phyloP scores from a whole-genome alignment of 2,329 filamentous ascomycete genomes.

The Aspergillus oerlinghausenensis region DNA sequence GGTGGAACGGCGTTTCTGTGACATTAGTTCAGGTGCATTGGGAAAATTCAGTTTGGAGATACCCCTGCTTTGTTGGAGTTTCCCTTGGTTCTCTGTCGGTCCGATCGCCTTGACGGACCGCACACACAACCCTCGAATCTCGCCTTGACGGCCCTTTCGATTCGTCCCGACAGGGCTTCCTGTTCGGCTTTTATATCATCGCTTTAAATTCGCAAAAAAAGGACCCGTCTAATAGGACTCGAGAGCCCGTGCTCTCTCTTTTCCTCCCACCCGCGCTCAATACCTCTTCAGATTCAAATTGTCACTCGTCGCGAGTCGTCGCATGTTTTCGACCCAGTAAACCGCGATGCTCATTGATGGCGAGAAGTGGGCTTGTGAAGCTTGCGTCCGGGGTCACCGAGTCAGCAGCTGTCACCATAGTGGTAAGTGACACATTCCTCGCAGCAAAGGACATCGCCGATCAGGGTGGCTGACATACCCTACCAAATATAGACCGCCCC shows the following conservation, averaged over 20 bases:
- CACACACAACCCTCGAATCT: constrained; percentile 18
- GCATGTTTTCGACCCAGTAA: constrained; percentile 36
- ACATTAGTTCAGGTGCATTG: constrained; percentile 21
- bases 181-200: constrained; percentile 14
- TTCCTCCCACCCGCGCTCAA: constrained; percentile 6
- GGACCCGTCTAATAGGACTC: constrained; percentile 2
- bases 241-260: constrained; percentile 10
- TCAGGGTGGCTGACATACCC: background rate
- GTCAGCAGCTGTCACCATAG: constrained; percentile 97
- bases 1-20: constrained; percentile 23
- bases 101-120: constrained; percentile 24
- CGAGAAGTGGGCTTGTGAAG: constrained; percentile 97
- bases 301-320: constrained; percentile 31
- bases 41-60: constrained; percentile 26
- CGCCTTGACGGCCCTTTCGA: constrained; percentile 32
- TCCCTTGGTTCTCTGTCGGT: constrained; percentile 22
- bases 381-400: constrained; percentile 95
- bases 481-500: constrained; percentile 64
- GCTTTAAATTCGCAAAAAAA: constrained; percentile 2
- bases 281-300: constrained; percentile 11
- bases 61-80: constrained; percentile 32
- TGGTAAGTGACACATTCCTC: constrained; percentile 57
- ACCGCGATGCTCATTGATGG: constrained; percentile 76
- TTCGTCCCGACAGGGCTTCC: constrained; percentile 19
- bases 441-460: background rate